Base-by-base conservation (phyloP, 306 rosid genomes). In the Pachyrhizus erosus region DNA sequence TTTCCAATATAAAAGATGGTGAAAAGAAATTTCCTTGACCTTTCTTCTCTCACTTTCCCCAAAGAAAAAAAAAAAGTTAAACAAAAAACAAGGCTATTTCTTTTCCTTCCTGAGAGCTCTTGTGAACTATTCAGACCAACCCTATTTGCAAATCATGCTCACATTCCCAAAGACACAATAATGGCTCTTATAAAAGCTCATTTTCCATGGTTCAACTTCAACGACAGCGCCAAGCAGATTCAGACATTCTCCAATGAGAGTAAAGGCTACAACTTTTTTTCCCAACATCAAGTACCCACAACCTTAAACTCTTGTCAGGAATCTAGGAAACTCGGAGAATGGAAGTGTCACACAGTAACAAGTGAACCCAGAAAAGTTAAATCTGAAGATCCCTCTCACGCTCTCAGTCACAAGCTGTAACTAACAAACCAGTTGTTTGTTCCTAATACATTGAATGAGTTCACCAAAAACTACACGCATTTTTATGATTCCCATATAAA, bases 61-160 rank as follows among this genome's bases (percentile, higher is more conserved):
- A 14, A 12, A 70, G 14, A 24, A 26, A 72, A 5, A 68, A 57
- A 54, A 2, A 9, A 42, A 39, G 5, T 3, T 8, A 62, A 64
- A 11, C 4, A 17, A 12, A n/a, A 24, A 14, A 57, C 7, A 51
- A 73, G 58, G 4, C 9, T 31, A 13, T 33, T 45, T 18, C 13
- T 73, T 73, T 45, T 66, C 76, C 72, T 79, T 79, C 40, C 39
- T 73, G 65, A 65, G 55, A 84, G 21, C 55, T 68, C 54, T 68
- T 52, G 26, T 77, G 27, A 39, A 84, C 61, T 58, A 9, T 60
- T 82, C 49, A 58, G 48, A 58, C 66, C 54, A 70, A 85, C 54
- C 78, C 70, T 65, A 75, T 83, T 70, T 87, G 31, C 78, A 61
- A 79, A 79, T 84, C 86, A 60, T 61, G 70, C 75, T 79, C 86